phyloP scores from a whole-genome alignment of 805 yeast genomes.

The Ogataea chonburiensis region DNA sequence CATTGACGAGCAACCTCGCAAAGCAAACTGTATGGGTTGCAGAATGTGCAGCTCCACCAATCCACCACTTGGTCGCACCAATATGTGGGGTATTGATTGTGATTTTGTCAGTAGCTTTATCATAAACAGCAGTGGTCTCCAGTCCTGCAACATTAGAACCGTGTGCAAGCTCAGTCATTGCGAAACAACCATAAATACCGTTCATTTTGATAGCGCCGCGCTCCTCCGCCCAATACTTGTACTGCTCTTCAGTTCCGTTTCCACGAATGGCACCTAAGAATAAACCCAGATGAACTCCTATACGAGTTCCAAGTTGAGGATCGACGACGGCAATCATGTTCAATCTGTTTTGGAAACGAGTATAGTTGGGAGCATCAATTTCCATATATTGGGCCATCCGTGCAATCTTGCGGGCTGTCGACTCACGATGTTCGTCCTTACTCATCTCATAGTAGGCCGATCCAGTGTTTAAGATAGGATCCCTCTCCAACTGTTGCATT shows the following conservation, averaged over 20 bases:
- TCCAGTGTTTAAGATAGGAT: slow-evolving; percentile 59
- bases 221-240: slow-evolving; percentile 75
- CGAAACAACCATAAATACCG: slow-evolving; percentile 82
- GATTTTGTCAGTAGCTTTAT: slow-evolving; percentile 63
- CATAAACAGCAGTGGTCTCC: slow-evolving; percentile 88
- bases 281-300: slow-evolving; percentile 86
- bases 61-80: slow-evolving; percentile 98
- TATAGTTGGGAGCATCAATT: slow-evolving; percentile 36
- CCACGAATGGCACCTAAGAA: slow-evolving; percentile 82
- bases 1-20: slow-evolving; percentile 79
- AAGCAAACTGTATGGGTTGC: slow-evolving; percentile 85
- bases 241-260: slow-evolving; percentile 83
- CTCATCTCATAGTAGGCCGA: slow-evolving; percentile 56
- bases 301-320: slow-evolving; percentile 76
- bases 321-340: slow-evolving; percentile 64
- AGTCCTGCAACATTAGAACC: slow-evolving; percentile 93
- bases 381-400: slow-evolving; percentile 62
- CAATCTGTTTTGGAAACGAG: slow-evolving; percentile 56
- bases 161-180: slow-evolving; percentile 91
- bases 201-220: slow-evolving; percentile 60
- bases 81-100: slow-evolving; percentile 81
- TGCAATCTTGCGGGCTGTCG: slow-evolving; percentile 59
- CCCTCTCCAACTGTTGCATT: slow-evolving; percentile 61
- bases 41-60: slow-evolving; percentile 96
- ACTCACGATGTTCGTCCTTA: slow-evolving; percentile 56